Evolutionary conservation across 2,329 filamentous ascomycete genomes (phyloP), one percentile per base, ranked within the genome.

Genomic region (Phyllosticta citrichinensis): DNA sequence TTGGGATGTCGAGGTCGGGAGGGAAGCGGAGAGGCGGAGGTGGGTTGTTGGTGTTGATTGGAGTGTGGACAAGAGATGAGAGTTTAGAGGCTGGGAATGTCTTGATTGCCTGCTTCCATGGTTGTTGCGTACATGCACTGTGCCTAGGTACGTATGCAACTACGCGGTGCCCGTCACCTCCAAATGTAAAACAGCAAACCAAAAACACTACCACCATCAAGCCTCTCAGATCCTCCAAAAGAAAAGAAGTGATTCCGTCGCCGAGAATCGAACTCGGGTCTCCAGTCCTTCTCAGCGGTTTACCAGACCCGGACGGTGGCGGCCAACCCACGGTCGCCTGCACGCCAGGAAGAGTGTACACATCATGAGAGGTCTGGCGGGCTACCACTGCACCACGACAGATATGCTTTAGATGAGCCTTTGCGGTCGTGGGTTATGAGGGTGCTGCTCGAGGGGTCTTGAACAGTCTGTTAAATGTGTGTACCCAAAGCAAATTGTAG

Each of bases 1-100:
- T 47, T 79, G 77, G 77, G 70, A 76, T 52, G 68, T 77, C 10
- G 67, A 72, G 58, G 60, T 77, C 24, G 66, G 14, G 17, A 47
- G 40, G 2, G 40, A 14, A 14, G n/a, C 3, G 17, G 22, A 33
- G 9, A 70, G 67, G 2, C 63, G 66, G 57, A 70, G 51, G 35
- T 77, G 75, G 74, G 63, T 67, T 12, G 71, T 78, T 17, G 76
- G 68, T 55, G 74, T 77, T 22, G 76, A 79, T 57, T 79, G 77
- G 77, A 62, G 65, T 19, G 17, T 52, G 12, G 40, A 47, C 5
- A n/a, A 47, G 17, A 8, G 6, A 47, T 17, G 40, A 30, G 27
- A 30, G 27, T 30, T 30, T 10, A 30, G 9, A 30, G 27, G 27
- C 27, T 30, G 27, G 1, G 9, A 30, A 30, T 6, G 27, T 30